Percentiles rank a stretch among this genome's conserved stretches.
phyloP scores from a whole-genome alignment of 805 yeast genomes.

The Candida khao-thaluensis region DNA sequence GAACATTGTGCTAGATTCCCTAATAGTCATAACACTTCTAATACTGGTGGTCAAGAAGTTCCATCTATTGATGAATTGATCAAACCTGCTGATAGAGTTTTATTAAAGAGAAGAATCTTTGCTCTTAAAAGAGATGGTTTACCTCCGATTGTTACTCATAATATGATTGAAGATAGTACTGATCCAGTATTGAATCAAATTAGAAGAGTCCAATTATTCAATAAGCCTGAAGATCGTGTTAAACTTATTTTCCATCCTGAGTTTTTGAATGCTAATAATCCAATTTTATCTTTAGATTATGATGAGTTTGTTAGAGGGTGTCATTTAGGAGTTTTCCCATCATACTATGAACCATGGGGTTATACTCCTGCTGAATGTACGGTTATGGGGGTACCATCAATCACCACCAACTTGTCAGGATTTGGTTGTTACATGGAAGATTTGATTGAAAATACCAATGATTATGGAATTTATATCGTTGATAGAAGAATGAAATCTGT shows the following conservation, averaged over 20 bases:
- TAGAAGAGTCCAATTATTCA: slow-evolving; percentile 87
- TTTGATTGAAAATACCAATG: slow-evolving; percentile 87
- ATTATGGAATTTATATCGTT: slow-evolving; percentile 95
- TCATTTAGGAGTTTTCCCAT: slow-evolving; percentile 97
- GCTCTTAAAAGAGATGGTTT: slow-evolving; percentile 86
- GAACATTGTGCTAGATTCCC: slow-evolving; percentile 81
- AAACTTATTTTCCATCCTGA: slow-evolving; percentile 98
- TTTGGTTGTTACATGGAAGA: slow-evolving; percentile 99
- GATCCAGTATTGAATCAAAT: slow-evolving; percentile 93
- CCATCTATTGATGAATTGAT: slow-evolving; percentile 82
- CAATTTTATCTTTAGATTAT: slow-evolving; percentile 87
- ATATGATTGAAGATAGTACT: slow-evolving; percentile 86
- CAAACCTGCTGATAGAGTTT: slow-evolving; percentile 82
- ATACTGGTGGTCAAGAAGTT: slow-evolving; percentile 54
- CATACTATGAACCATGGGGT: slow-evolving; percentile 99
- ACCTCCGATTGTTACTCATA: slow-evolving; percentile 96
- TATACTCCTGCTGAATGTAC: slow-evolving; percentile 99
- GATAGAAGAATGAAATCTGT: slow-evolving; percentile 91
- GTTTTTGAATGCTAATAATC: slow-evolving; percentile 90
- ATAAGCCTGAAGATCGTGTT: slow-evolving; percentile 85
- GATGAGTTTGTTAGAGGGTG: slow-evolving; percentile 98
- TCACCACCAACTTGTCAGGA: slow-evolving; percentile 93
- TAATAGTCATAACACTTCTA: slow-evolving; percentile 42
- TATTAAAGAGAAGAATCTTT: slow-evolving; percentile 86
- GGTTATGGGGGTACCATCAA: slow-evolving; percentile 98